A percentile compares a stretch with the other conserved stretches of the same genome.
These are phyloP conservation scores for Terana coerulea DNA, from an alignment of 768 basidiomycete species.

Conservation along the genomic window DNA sequence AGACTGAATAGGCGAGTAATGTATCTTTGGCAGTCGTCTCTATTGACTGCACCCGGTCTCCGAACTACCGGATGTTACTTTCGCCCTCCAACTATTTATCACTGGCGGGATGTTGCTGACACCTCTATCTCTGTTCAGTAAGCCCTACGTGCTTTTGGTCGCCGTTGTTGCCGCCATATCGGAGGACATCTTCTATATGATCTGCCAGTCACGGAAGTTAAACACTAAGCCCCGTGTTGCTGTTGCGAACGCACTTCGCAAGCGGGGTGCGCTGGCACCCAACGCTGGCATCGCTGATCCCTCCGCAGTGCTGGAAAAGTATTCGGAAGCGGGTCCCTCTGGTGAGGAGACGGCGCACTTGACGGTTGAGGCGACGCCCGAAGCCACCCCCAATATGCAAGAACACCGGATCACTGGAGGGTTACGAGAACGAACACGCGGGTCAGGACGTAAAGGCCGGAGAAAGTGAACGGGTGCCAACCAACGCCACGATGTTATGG, in stretches of 20 bases:
- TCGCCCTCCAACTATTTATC: too few relatives aligned
- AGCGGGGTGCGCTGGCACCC: too few relatives aligned
- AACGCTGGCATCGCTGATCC: too few relatives aligned
- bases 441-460: background rate
- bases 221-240: too few relatives aligned
- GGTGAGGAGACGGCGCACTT: background rate
- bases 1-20: slow-evolving; percentile 67
- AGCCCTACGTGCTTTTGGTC: slow-evolving; percentile 55
- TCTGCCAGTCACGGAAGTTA: slow-evolving; percentile 58
- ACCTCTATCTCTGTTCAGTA: slow-evolving; percentile 30
- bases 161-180: slow-evolving; percentile 67
- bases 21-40: background rate
- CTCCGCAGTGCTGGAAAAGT: too few relatives aligned
- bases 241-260: too few relatives aligned
- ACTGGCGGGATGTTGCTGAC: background rate
- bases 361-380: background rate
- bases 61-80: too few relatives aligned
- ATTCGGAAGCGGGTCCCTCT: too few relatives aligned
- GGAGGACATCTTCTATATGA: slow-evolving; percentile 66
- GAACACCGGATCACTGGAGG: slow-evolving; percentile 6
- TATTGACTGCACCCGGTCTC: too few relatives aligned
- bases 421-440: slow-evolving; percentile 5
- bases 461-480: too few relatives aligned
- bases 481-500: too few relatives aligned
- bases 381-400: slow-evolving; percentile 3